Evolutionary conservation across 2,329 filamentous ascomycete genomes (phyloP), one percentile per base, ranked within the genome.

Genomic region (Botrytis tulipae): DNA sequence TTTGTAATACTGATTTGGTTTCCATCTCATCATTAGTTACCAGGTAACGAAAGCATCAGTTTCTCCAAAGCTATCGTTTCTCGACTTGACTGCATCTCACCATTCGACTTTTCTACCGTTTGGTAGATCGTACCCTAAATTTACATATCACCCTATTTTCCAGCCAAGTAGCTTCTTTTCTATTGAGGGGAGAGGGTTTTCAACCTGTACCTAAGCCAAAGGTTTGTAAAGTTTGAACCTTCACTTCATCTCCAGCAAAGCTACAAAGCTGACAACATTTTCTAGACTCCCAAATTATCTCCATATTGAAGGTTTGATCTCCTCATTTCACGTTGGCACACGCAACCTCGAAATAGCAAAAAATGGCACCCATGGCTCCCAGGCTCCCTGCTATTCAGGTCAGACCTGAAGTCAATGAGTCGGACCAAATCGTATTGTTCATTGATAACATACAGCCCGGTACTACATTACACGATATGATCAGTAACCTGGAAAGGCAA

Each of bases 401-500:
- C 9, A 73, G 32, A 29, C 54, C 63, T 32, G 32, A 46, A 14
- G 4, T 16, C 9, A 35, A 61, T 25, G 25, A 48, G 6, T 44
- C 42, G 14, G 44, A 32, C 12, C 51, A 70, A 32, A 18, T 70
- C 22, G 40, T 40, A 16, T 4, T 73, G 29, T 7, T 25, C 1
- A 70, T 73, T 10, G 37, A 59, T 3, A 61, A 69, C 40, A 46
- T 73, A n/a, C 63, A 69, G 20, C 63, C 63, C 7, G 35, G 29
- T 10, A 69, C 63, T 18, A 73, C 71, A 22, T 32, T 48, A 22
- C 60, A 20, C 8, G 71, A 73, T 44, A 9, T 73, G 8, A 60
- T 70, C 22, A 57, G 51, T 29, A 73, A 48, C 29, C 48, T 73
- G 12, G 40, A 57, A 48, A n/a, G 2, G 14, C 32, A 37, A 25